Evolutionary conservation across 805 yeast genomes (phyloP), one percentile per base, ranked within the genome.

Genomic region (Ogataea nonfermentans): DNA sequence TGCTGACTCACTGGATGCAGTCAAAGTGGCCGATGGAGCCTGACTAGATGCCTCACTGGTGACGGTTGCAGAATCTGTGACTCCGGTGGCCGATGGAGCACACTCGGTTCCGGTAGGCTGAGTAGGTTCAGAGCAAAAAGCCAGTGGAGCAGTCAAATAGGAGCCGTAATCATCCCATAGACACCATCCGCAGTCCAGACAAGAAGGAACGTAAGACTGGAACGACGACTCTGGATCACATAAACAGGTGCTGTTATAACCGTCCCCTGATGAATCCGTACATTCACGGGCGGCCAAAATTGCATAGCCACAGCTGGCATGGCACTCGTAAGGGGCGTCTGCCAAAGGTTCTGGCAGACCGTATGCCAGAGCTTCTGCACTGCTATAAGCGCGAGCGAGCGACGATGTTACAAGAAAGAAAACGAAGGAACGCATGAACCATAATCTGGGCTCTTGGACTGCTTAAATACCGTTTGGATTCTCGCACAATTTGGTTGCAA

Each of bases 151-250:
- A 14, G 53, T 37, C 28, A 63, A 53, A 49, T 48, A 63, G 1
- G 48, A 42, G 25, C 66, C 62, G 44, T 64, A 64, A 48, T 63
- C 61, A 33, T 43, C 41, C 67, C 67, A 64, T 47, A 64, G 45
- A 32, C 66, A 61, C 65, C 69, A 63, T 30, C 68, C 69, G 61
- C 70, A 65, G 24, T 49, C 60, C 49, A 65, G 53, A 55, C 70
- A 65, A 13, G n/a, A 13, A 6, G 13, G 12, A 43, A 62, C 57
- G 15, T 51, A 46, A 13, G 26, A 10, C 41, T 50, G 15, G 55
- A 65, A 65, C 2, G 38, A 23, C 19, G 63, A 40, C 17, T 35
- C 65, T 0, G 40, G 31, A 9, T 47, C 29, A 61, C 70, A 65
- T 15, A 65, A 49, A 51, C 68, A 62, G 9, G 47, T 35, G 20